Evolutionary conservation across 106 monocot genomes (phyloP), one percentile per base, ranked within the genome.

Genomic region (Chionographis japonica): DNA sequence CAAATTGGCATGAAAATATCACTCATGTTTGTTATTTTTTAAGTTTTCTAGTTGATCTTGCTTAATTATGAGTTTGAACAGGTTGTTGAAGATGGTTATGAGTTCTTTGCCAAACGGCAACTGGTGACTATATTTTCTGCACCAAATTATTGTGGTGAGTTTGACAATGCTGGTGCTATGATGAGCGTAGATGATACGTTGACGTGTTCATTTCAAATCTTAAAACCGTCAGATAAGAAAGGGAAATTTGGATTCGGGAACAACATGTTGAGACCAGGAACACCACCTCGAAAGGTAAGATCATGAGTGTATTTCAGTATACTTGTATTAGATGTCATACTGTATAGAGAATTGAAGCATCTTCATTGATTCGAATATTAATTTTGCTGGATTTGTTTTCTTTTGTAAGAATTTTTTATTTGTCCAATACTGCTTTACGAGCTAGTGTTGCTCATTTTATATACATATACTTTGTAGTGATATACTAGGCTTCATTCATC

Each of bases 81-180:
- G 68, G 68, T 68, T 54, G 68, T 68, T 3, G 68, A 68, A 68
- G 68, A 68, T 55, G 68, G 68, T 40, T 68, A 68, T 55, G 54
- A 68, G 14, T 68, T 68, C 68, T 68, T 68, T 56, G 68, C 54
- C 16, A 54, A 68, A 55, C 54, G 68, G 4, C 68, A 55, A 4
- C 40, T 68, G 55, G 68, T 68, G 14, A 68, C 68, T 40, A 68
- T 68, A 37, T 68, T 68, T 55, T 68, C 68, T 55, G 68, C 68
- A 15, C 68, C 68, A 40, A 68, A 68, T 13, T 68, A 68, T 40
- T 68, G 68, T 68, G 68, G 68, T 11, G 68, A 68, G 54, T 68
- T 68, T 56, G 68, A 68, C 38, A 68, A 68, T 68, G 68, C 68
- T 53, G 68, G 68, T 53, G 68, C 68, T 53, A 68, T 68, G 68